Base-by-base conservation (phyloP, 2,329 filamentous ascomycete genomes). In the Phyllosticta capitalensis region DNA sequence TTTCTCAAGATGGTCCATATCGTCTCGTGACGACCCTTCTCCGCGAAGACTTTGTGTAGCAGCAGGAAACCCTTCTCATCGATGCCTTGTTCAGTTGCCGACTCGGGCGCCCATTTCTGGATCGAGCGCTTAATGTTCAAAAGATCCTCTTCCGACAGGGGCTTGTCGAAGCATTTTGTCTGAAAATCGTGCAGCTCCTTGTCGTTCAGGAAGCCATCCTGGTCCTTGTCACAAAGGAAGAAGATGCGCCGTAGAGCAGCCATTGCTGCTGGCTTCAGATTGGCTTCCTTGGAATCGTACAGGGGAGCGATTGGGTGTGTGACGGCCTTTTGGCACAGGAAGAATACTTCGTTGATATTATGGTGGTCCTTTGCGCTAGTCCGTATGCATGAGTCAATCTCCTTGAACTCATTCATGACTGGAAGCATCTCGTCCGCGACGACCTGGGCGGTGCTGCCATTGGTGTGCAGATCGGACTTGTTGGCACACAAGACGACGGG, bases 371-470 rank as follows among this genome's bases (percentile, higher is more conserved):
- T 85, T 20, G 92, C 91, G 73, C 92, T 97, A 9, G 92, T 91
- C 59, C 94, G 84, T 70, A 99, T 97, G 74, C 94, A 99, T 0
- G 92, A 96, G 72, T 99, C 94, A 64, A 99, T 96, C 74, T 97
- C 94, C 70, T 96, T 92, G 76, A 97, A 99, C 75, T 99, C 94
- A 62, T 89, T 87, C 94, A 99, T 96, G 64, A 99, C 87, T 0
- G 94, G 94, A 30, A 97, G 80, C 90, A 99, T 96, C 76, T 99
- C 94, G 72, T 97, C 94, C 68, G 96, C 89, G 52, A 96, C 84
- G 9, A 96, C 87, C 71, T 96, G 90, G 0, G 90, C 82, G 9
- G 90, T 90, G 61, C 81, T 88, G 50, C 84, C 86, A 66, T 88
- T 86, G 2, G 82, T 83, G 2, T 85, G 83, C 58, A 96, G 79